phyloP scores from a whole-genome alignment of 306 rosid species.

The Cucumis sativus region DNA sequence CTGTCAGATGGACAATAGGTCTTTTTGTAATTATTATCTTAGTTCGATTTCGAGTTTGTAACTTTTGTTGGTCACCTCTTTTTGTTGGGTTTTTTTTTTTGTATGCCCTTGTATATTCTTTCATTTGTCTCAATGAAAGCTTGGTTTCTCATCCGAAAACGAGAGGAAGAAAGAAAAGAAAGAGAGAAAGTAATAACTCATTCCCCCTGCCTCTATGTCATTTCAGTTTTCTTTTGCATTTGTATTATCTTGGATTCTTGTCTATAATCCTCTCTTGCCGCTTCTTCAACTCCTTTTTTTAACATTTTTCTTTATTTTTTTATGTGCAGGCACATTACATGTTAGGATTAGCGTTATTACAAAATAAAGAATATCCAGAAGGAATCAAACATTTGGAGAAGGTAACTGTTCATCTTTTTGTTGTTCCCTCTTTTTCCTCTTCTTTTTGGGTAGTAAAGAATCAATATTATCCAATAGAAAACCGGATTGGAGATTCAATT shows the following conservation, averaged over 20 bases:
- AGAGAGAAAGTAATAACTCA: no score
- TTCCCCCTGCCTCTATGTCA: no score
- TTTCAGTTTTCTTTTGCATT: background rate
- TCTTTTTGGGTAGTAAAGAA: background rate
- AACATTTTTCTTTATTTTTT: background rate
- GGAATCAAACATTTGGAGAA: conserved; percentile 68
- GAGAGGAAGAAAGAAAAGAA: no score
- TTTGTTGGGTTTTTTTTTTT: no score
- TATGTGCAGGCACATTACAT: conserved; percentile 71
- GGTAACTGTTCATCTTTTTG: conserved; percentile 32
- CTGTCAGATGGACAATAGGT: no score
- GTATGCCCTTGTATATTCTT: no score
- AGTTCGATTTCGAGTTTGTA: no score
- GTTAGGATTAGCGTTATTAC: conserved; percentile 77
- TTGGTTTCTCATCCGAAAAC: no score
- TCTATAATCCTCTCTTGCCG: background rate
- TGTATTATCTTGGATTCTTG: background rate
- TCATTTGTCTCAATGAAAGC: no score
- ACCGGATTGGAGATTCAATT: background rate
- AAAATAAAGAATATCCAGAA: conserved; percentile 37
- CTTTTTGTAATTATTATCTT: no score
- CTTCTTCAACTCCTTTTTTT: background rate
- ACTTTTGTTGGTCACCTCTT: no score
- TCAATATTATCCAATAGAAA: background rate
- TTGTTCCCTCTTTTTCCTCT: background rate